These are phyloP conservation scores for Neurospora sp. DNA, from an alignment of 495 filamentous ascomycete genomes.

Conservation along the genomic window DNA sequence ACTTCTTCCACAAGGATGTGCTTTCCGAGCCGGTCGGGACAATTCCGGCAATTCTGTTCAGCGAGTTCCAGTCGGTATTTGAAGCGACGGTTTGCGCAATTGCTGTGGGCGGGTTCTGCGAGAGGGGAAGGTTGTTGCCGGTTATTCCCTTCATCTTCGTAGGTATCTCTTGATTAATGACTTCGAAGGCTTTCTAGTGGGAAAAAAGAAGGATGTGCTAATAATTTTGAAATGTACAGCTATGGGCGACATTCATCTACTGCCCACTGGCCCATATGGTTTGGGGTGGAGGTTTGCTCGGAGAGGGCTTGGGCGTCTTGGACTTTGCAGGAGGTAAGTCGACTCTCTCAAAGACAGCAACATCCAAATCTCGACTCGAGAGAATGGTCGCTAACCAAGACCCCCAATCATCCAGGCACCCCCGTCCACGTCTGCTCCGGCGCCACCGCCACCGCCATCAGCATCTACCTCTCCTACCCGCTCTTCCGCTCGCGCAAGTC, in stretches of 20 bases:
- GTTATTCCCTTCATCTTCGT: slow-evolving; percentile 15
- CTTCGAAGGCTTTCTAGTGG: background rate
- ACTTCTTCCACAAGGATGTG: slow-evolving; percentile 14
- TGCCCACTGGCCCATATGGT: slow-evolving; percentile 20
- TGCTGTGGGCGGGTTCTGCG: slow-evolving; percentile 19
- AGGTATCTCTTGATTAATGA: background rate
- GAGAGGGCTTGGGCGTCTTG: slow-evolving; percentile 14
- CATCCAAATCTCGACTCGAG: background rate
- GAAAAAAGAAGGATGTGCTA: background rate
- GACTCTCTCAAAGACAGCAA: background rate
- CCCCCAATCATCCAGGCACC: slow-evolving; percentile 38
- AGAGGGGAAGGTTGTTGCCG: slow-evolving; percentile 13
- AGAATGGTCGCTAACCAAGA: background rate
- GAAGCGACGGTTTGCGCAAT: slow-evolving; percentile 22
- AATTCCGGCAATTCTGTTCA: slow-evolving; percentile 19
- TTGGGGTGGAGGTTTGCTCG: slow-evolving; percentile 18
- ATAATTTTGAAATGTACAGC: background rate
- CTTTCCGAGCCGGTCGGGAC: slow-evolving; percentile 16
- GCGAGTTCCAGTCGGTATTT: slow-evolving; percentile 20
- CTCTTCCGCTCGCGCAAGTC: slow-evolving; percentile 29
- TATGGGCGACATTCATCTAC: slow-evolving; percentile 19
- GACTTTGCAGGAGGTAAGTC: slow-evolving; percentile 18
- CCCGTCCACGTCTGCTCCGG: slow-evolving; percentile 82
- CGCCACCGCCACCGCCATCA: slow-evolving; percentile 66
- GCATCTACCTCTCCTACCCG: slow-evolving; percentile 51